phyloP scores from a whole-genome alignment of 2,329 filamentous ascomycete species.

The Trichoderma sp. region DNA sequence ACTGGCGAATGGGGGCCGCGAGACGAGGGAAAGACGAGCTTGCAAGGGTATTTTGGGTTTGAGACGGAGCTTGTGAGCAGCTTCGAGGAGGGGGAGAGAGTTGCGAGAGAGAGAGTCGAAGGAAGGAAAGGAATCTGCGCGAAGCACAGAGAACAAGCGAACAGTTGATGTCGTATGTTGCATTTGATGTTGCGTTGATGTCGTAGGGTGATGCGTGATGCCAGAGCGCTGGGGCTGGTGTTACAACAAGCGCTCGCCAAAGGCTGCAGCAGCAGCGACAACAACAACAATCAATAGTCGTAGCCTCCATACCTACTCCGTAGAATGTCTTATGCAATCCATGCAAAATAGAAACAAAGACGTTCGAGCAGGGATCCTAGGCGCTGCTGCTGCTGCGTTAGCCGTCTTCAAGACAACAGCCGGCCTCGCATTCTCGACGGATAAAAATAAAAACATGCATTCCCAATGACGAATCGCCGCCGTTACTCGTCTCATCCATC shows the following conservation, averaged over 20 bases:
- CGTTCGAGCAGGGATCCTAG: conserved; percentile 13
- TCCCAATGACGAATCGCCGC: neutral
- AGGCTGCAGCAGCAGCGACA: neutral
- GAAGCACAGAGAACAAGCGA: neutral
- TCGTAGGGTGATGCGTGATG: neutral
- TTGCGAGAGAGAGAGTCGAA: neutral
- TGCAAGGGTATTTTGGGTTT: neutral
- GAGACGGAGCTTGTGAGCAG: neutral
- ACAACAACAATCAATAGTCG: neutral
- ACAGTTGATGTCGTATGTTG: neutral
- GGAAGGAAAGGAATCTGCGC: neutral
- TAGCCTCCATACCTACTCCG: too few species aligned
- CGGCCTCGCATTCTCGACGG: neutral
- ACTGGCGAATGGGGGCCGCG: conserved; percentile 2
- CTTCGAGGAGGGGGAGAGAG: neutral
- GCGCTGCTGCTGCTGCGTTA: neutral
- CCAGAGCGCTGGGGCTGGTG: neutral
- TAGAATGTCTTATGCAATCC: neutral
- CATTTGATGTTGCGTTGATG: neutral
- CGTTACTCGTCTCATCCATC: neutral
- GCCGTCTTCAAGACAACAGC: neutral
- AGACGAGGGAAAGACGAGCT: neutral
- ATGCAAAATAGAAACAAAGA: neutral
- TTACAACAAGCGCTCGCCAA: conserved; percentile 15
- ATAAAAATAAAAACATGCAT: neutral